phyloP scores from a whole-genome alignment of 306 rosid species.

The Arachis hypogaea region DNA sequence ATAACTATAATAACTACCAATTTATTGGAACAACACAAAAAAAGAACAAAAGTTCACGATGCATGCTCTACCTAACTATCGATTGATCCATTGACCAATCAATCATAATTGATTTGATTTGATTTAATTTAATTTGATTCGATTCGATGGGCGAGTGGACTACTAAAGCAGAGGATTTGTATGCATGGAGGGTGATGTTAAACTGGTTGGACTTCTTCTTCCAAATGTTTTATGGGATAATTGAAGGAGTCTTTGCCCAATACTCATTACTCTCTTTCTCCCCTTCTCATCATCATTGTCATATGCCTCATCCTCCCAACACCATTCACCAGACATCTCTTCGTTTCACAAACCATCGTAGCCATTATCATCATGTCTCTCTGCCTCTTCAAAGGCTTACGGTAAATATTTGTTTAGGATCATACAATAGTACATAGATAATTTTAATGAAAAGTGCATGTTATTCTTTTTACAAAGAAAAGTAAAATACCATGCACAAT shows the following conservation, averaged over 20 bases:
- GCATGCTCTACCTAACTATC: too few relatives aligned
- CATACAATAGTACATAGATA: too few relatives aligned
- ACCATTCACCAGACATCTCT: neutral
- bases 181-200: constrained; percentile 63
- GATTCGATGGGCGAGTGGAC: constrained; percentile 62
- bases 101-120: too few relatives aligned
- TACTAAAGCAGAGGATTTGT: constrained; percentile 56
- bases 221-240: constrained; percentile 64
- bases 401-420: constrained; percentile 33
- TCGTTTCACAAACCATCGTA: constrained; percentile 32
- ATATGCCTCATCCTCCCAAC: constrained; percentile 43
- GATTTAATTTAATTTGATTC: too few relatives aligned
- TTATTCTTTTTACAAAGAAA: too few relatives aligned
- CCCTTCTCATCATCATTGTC: constrained; percentile 22
- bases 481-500: too few relatives aligned
- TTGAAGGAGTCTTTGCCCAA: constrained; percentile 56
- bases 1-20: too few relatives aligned
- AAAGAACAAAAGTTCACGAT: too few relatives aligned
- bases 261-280: constrained; percentile 60
- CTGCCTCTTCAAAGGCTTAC: constrained; percentile 42
- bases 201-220: constrained; percentile 70
- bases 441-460: too few relatives aligned
- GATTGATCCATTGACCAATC: too few relatives aligned
- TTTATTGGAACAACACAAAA: too few relatives aligned
- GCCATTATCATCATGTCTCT: neutral